Evolutionary conservation across 129 eudicot species (phyloP).

Genomic region (Kitagawia praeruptora): DNA sequence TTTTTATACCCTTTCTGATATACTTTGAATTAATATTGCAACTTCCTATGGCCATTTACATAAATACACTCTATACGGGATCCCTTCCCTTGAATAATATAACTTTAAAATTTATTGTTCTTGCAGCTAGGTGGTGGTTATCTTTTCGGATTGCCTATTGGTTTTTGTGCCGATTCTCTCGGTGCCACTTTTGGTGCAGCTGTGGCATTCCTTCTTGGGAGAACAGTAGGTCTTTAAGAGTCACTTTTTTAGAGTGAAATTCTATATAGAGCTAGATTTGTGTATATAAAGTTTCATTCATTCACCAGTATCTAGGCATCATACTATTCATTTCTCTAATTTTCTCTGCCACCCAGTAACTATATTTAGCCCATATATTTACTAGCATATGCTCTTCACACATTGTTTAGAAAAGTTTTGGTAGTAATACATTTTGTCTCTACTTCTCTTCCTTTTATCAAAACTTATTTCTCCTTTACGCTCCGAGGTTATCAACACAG

Average conservation of each 20-base stretch:
- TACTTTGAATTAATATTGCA: not conserved
- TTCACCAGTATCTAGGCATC: not conserved
- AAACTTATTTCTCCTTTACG: not conserved
- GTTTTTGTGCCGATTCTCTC: conserved; percentile 77
- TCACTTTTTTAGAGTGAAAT: not conserved
- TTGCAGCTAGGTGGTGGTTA: conserved; percentile 93
- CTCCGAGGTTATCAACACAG: not conserved
- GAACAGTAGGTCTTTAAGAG: conserved; percentile 52
- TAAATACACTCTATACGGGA: not conserved
- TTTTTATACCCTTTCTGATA: not conserved
- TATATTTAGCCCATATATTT: not conserved
- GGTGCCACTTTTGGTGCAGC: conserved; percentile 81
- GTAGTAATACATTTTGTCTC: not conserved
- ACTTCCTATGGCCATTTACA: not conserved
- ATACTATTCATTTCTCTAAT: not conserved
- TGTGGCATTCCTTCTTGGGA: conserved; percentile 75
- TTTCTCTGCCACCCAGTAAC: not conserved
- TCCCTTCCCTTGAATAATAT: not conserved
- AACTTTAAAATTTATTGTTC: not conserved
- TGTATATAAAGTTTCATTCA: not conserved
- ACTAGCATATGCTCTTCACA: not conserved
- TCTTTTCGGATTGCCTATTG: conserved; percentile 76
- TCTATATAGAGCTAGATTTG: not conserved
- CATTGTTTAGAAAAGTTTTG: not conserved
- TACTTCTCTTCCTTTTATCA: not conserved